Base-by-base conservation (phyloP, 371 early-diverging fungal genomes). In the Modicella reniformis region DNA sequence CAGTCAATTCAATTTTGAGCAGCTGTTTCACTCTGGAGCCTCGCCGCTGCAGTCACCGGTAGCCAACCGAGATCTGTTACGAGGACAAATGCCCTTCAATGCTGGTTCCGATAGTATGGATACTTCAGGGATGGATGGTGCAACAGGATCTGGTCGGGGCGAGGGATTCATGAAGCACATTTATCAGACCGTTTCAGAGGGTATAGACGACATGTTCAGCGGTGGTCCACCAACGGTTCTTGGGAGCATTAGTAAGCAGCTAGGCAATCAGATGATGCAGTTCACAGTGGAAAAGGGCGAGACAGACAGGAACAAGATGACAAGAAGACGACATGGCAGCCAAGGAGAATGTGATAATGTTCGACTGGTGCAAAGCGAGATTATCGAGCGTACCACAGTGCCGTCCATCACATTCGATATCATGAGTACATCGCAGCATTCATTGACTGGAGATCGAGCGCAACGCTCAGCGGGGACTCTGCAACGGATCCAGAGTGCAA, bases 141-240 rank as follows among this genome's bases (percentile, higher is more conserved):
- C 55, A 30, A 23, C 53, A 17, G 59, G n/a, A 2, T 25, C 34
- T 23, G 48, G 59, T n/a, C 65, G 23, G n/a, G 53, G 53, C 10
- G 72, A 65, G 17, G 88, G 89, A 1, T 87, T 87, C 65, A 92
- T 92, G 89, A 82, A 82, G 40, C 89, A 89, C n/a, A 90, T 92
- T 48, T 89, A 90, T 74, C 86, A 88, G 56, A 88, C 92, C 0
- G 90, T 92, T 5, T 89, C 89, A 21, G 88, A 87, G 34, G 90
- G 89, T 7, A 76, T 91, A 53, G 91, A 90, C 64, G 91, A 90
- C 70, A 83, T 91, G 65, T 82, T 88, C 23, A 84, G 90, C 19
- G 90, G 86, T 0, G 75, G 75, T 0, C 69, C 80, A 13, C 88
- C 88, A 0, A 87, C 90, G 4, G 90, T 91, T 82, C 76, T 92